Evolutionary conservation across 2,329 filamentous ascomycete genomes (phyloP).

Genomic region (Lanzia echinophila): DNA sequence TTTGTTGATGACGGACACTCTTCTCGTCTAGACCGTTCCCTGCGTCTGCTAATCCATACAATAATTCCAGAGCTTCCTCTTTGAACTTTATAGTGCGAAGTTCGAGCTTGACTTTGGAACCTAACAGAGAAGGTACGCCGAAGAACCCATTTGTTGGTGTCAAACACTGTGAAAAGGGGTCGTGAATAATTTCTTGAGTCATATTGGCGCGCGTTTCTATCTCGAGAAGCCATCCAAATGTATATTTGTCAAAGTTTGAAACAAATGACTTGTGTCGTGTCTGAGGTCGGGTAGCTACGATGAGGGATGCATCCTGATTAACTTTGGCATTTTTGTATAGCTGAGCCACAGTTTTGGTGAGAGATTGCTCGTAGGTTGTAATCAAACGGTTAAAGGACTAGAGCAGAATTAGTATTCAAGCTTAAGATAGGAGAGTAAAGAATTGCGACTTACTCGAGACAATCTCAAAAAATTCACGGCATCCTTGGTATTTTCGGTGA

Average conservation of each 20-base stretch:
- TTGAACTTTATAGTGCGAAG: background rate
- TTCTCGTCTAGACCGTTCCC: background rate
- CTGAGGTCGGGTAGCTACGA: background rate
- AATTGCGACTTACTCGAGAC: background rate
- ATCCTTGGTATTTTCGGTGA: background rate
- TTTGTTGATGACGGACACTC: background rate
- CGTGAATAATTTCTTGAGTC: background rate
- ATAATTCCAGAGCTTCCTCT: background rate
- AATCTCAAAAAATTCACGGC: background rate
- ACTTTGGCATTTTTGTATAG: background rate
- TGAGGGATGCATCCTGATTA: background rate
- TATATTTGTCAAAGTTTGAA: background rate
- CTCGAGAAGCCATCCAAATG: background rate
- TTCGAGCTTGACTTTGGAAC: background rate
- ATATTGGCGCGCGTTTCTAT: background rate
- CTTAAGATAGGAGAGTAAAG: background rate
- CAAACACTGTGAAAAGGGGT: background rate
- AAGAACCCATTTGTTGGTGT: background rate
- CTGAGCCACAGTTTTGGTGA: background rate
- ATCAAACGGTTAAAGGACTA: conserved; percentile 6
- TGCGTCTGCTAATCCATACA: conserved; percentile 1
- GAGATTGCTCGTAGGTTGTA: background rate
- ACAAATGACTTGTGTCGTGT: background rate
- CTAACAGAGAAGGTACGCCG: background rate
- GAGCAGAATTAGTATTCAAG: background rate